Evolutionary conservation across 2,329 filamentous ascomycete genomes (phyloP), one percentile per base, ranked within the genome.

Genomic region (Thielaviopsis punctulata): DNA sequence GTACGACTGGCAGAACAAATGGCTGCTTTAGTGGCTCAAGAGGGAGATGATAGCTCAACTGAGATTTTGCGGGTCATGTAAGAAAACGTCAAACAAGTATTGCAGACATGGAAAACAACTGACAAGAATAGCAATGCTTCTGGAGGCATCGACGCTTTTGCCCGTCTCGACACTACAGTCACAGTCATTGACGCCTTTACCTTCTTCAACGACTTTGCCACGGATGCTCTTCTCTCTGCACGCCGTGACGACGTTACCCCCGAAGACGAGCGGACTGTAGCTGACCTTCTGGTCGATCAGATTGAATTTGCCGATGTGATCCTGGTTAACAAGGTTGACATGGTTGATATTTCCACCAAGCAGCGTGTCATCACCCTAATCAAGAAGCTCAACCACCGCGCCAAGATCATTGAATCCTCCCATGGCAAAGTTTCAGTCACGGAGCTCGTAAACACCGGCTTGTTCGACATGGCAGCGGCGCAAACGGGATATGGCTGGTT

Each of bases 231-330:
- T 13, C 65, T 86, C 0, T 80, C 79, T 0, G 73, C 78, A 21
- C 73, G 82, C 1, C 77, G 69, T 12, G 71, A 80, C 4, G 78
- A 82, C 24, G 76, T 81, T 1, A 69, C 75, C 4, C 62, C 76
- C 0, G 82, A 86, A 57, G 83, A 87, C 55, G 81, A 87, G 57
- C 69, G 82, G 0, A 86, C 80, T 0, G 82, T 87, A 2, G 84
- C 81, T 0, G 82, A 86, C 57, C 70, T 87, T 0, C 83, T 86
- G 73, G 80, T 84, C 0, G 82, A 86, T 58, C 82, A 86, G 59
- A 83, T 86, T 55, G 83, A 87, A 63, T 87, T 87, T 58, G 81
- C 82, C 0, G 81, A 86, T 57, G 80, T 86, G 6, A 72, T 86
- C 13, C 71, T 86, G 3, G 65, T 86, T 19, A 86, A 86, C 65